Base-by-base conservation (phyloP, 2,329 filamentous ascomycete species). In the Penicillium sp. region DNA sequence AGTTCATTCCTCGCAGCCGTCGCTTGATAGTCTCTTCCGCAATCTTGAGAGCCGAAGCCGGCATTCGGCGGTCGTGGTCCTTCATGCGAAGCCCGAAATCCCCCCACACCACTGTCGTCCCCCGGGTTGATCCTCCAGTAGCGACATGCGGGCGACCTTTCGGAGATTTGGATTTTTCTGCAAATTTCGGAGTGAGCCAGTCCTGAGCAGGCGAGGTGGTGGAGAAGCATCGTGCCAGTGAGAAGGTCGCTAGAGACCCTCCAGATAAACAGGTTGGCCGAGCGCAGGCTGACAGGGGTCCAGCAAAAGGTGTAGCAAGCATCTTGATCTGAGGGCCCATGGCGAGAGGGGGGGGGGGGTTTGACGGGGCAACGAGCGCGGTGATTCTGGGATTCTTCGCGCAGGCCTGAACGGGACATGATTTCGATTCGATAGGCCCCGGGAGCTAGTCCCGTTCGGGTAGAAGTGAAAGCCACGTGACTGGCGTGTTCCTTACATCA, bases 31-130 rank as follows among this genome's bases (percentile, higher is more conserved):
- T 93, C 55, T 96, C 89, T 63, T 95, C 90, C 47, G 88, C 93
- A 60, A 88, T 83, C 70, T 90, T 90, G 49, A 98, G 78, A 56
- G 94, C 87, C 51, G 81, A 74, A 16, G 93, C 87, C 53, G 85
- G 88, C 63, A 98, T 87, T 59, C 93, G 81, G 42, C 93, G 86
- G 70, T 96, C 86, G 65, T 95, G 87, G 69, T 98, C 93, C 49
- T 77, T 82, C 83, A 98, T 93, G 41, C 93, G 86, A 54, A 98
- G 73, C 7, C 93, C 93, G 63, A 90, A 98, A 66, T 97, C 90
- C 39, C 93, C 93, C 88, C 89, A 97, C 41, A 94, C 82, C 14
- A 98, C 86, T 0, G 91, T 97, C 23, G 93, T 98, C 54, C 93
- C 93, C 65, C 94, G 89, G 23, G 79, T 83, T 39, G 87, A 94